Conservation (phyloP, 176 grass and related monocot species). For the Musa troglodytarum region DNA sequence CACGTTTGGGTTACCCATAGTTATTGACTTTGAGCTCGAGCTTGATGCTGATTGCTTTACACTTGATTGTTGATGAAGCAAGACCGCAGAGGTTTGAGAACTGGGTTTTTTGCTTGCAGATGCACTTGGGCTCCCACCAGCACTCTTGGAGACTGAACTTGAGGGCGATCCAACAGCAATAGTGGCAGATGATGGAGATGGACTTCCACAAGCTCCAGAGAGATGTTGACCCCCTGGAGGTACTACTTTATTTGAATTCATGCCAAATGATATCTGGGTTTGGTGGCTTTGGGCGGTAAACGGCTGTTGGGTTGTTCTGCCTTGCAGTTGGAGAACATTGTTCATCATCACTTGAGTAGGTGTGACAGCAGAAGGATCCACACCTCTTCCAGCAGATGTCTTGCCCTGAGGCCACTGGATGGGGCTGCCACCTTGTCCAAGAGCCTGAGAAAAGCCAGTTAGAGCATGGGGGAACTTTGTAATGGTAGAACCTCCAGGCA, state of each 20-base stretch:
- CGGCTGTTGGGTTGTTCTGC: slow-evolving; percentile 40
- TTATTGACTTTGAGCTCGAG: slow-evolving; percentile 40
- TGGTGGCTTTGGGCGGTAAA: slow-evolving; percentile 48
- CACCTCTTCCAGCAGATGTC: slow-evolving; percentile 36
- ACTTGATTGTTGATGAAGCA: slow-evolving; percentile 52
- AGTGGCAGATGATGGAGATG: slow-evolving; percentile 58
- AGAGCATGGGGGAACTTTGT: slow-evolving; percentile 32
- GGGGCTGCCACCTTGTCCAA: slow-evolving; percentile 41
- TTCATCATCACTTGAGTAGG: slow-evolving; percentile 48
- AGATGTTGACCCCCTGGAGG: slow-evolving; percentile 40
- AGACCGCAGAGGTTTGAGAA: slow-evolving; percentile 22
- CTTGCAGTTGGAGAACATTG: slow-evolving; percentile 47
- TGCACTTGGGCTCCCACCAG: slow-evolving; percentile 52
- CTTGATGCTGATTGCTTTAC: slow-evolving; percentile 47
- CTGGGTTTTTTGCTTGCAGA: slow-evolving; percentile 47
- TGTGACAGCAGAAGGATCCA: slow-evolving; percentile 25
- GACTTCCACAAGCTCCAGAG: slow-evolving; percentile 36
- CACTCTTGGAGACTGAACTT: slow-evolving; percentile 75
- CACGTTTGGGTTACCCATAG: slow-evolving; percentile 39
- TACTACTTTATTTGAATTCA: slow-evolving; percentile 51
- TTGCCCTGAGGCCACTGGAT: slow-evolving; percentile 61
- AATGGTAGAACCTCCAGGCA: slow-evolving; percentile 14
- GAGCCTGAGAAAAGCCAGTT: slow-evolving; percentile 36
- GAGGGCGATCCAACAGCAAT: slow-evolving; percentile 56
- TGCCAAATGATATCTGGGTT: slow-evolving; percentile 54